Conservation (phyloP, 495 filamentous ascomycete species). For the Penicillium canariense region DNA sequence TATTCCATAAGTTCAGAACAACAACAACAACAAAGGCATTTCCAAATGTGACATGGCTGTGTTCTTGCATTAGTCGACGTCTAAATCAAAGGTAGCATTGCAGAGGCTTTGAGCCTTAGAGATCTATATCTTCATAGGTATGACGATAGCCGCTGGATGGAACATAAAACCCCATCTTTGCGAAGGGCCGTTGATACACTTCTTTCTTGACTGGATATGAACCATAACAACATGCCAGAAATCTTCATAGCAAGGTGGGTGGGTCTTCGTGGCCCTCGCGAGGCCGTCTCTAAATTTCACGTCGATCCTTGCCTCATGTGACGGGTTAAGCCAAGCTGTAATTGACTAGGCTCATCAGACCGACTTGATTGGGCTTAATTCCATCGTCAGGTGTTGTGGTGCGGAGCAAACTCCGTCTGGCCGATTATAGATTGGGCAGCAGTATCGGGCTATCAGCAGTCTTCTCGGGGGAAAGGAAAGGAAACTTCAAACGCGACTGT, state of each 20-base stretch:
- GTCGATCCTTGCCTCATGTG: conserved; percentile 6
- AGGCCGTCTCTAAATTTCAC: not conserved
- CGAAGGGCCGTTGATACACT: not conserved
- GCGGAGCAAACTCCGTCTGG: conserved; percentile 3
- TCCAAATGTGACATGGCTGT: conserved; percentile 12
- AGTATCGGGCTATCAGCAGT: not conserved
- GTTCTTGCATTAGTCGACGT: conserved; percentile 6
- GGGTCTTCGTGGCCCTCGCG: not conserved
- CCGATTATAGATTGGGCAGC: conserved; percentile 1
- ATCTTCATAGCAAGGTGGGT: not conserved
- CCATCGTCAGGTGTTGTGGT: not conserved
- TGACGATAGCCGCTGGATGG: not conserved
- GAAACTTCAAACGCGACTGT: not conserved
- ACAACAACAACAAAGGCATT: no score
- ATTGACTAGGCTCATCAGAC: not conserved
- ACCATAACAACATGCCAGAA: not conserved
- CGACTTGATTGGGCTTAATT: not conserved
- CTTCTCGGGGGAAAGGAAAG: not conserved
- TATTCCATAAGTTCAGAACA: no score
- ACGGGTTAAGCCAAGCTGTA: not conserved
- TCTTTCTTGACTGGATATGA: not conserved
- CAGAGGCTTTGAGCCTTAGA: not conserved
- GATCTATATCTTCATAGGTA: not conserved
- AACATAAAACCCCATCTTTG: not conserved
- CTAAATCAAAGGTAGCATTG: not conserved